Conservation (phyloP, 345 rosid species). For the Tarenaya hassleriana region DNA sequence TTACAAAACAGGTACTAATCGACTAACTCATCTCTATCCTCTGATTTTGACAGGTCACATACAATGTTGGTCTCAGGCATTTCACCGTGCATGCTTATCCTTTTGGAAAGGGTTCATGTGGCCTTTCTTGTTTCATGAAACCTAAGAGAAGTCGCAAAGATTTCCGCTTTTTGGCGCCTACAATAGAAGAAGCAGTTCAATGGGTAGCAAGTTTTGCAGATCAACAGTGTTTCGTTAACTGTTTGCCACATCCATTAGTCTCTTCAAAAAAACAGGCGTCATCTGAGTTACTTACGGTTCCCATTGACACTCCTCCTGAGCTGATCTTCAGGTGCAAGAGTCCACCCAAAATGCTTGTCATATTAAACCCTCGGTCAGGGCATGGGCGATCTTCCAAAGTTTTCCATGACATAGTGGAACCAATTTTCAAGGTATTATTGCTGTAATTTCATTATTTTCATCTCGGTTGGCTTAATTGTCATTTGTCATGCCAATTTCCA, state of each 20-base stretch:
- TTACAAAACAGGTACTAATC: not conserved
- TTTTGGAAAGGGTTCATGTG: slow-evolving; percentile 49
- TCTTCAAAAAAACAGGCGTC: slow-evolving; percentile 91
- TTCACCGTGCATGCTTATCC: slow-evolving; percentile 91
- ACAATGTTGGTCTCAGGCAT: slow-evolving; percentile 75
- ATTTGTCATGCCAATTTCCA: slow-evolving; percentile 1
- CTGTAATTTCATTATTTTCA: slow-evolving; percentile 11
- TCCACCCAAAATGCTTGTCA: slow-evolving; percentile 92
- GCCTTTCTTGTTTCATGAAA: slow-evolving; percentile 67
- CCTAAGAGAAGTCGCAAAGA: slow-evolving; percentile 76
- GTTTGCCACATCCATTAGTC: slow-evolving; percentile 83
- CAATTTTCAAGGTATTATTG: slow-evolving; percentile 76
- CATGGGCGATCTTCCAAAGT: slow-evolving; percentile 90
- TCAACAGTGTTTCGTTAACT: slow-evolving; percentile 85
- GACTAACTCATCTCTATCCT: slow-evolving; percentile 17
- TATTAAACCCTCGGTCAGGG: slow-evolving; percentile 91
- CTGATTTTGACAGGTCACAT: slow-evolving; percentile 55
- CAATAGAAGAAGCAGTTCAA: slow-evolving; percentile 76
- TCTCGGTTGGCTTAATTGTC: no score
- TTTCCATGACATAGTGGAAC: slow-evolving; percentile 77
- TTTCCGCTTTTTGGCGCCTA: slow-evolving; percentile 70
- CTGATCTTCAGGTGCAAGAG: slow-evolving; percentile 81
- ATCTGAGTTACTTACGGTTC: slow-evolving; percentile 58
- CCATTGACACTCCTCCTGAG: slow-evolving; percentile 78
- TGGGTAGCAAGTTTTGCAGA: slow-evolving; percentile 99